A percentile compares a stretch with the other conserved stretches of the same genome.
Evolutionary conservation across 768 basidiomycete genomes (phyloP).

Genomic region (Dictyophora rubrovolvata): DNA sequence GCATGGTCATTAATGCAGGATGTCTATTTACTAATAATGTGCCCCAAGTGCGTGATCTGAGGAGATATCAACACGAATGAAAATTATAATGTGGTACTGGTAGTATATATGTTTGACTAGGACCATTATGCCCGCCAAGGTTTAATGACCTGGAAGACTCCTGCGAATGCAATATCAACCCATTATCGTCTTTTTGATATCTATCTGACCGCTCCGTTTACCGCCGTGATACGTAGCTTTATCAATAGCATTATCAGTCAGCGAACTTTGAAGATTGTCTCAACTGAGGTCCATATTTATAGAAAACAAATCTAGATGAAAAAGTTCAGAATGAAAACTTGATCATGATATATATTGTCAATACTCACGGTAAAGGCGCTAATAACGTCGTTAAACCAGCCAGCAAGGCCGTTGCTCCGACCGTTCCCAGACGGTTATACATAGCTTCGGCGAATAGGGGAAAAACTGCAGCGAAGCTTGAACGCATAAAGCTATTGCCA

Average conservation of each 20-base stretch:
- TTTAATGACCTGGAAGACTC: too few relatives aligned
- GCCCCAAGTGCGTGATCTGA: too few relatives aligned
- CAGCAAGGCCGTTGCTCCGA: conserved; percentile 63
- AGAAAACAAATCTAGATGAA: conserved; percentile 14
- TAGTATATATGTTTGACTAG: too few relatives aligned
- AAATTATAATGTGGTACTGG: too few relatives aligned
- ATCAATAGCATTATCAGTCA: background rate
- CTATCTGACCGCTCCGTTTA: too few relatives aligned
- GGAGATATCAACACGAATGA: too few relatives aligned
- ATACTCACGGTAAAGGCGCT: conserved; percentile 36
- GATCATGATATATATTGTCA: background rate
- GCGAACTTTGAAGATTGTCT: conserved; percentile 15
- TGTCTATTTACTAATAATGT: too few relatives aligned
- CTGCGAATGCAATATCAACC: too few relatives aligned
- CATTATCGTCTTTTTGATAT: too few relatives aligned
- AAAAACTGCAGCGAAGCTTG: conserved; percentile 38
- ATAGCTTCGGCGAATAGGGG: conserved; percentile 43
- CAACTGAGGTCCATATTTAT: conserved; percentile 18
- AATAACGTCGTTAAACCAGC: conserved; percentile 53
- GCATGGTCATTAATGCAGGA: too few relatives aligned
- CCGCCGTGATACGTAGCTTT: too few relatives aligned
- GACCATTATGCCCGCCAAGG: too few relatives aligned
- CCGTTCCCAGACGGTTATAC: conserved; percentile 48
- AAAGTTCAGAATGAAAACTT: background rate
- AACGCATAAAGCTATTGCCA: conserved; percentile 47